Base-by-base conservation (phyloP, 192 early-diverging fungal species). In the Dimargaris cristalligena region DNA sequence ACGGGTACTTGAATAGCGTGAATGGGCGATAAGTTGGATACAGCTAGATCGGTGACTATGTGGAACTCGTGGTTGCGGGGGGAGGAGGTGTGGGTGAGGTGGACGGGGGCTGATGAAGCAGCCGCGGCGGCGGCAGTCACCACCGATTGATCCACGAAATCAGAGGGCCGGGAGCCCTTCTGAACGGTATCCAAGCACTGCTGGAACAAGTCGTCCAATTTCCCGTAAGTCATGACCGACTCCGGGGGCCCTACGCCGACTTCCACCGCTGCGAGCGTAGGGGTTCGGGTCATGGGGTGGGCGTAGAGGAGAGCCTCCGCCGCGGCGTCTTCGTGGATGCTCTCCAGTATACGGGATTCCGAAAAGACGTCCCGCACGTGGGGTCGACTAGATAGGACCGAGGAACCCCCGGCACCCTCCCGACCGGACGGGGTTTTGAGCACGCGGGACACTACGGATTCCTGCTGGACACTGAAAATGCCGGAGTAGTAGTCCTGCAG, bases 121-220 rank as follows among this genome's bases (percentile, higher is more conserved):
- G 6, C 8, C 8, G 38, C 38, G 38, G 6, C 16, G 38, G 38
- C 38, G 8, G 38, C 8, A 10, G 6, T 16, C 8, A 6, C 38
- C 38, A 10, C 38, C 8, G 38, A 41, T 41, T 41, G 8, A 41
- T 41, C 16, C 8, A 16, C 11, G 54, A 23, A 28, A 8, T 29
- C 31, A 33, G 54, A 56, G 8, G 16, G 31, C 30, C 9, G 1
- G 20, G 54, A 16, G 20, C 16, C 28, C 32, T 56, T 56, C 29
- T 56, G 10, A 18, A 56, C 54, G 18, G 54, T 56, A 56, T 56
- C 34, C 11, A 56, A 33, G 34, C 54, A 56, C 54, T 56, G 54
- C 54, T 34, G 54, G 18, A 56, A 56, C 32, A 56, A 23, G 23
- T 56, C 54, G 29, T 56, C 54, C 31, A 56, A 33, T 29, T 56